A percentile compares a stretch with the other conserved stretches of the same genome.
phyloP scores from a whole-genome alignment of 257 asterid genomes.

The Solanum ossicruentum region DNA sequence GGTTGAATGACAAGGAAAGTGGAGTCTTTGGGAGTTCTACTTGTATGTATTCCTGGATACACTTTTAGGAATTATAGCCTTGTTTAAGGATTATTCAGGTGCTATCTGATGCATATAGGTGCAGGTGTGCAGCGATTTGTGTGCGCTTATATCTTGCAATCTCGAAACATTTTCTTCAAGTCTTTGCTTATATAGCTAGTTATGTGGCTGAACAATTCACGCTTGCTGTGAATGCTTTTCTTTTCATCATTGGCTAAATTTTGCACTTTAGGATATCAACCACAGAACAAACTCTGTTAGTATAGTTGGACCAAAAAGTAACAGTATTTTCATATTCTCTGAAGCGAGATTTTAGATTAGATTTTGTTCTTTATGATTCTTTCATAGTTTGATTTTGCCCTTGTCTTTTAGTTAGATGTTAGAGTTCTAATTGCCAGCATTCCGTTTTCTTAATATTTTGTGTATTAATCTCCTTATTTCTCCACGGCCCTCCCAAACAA shows the following conservation, averaged over 20 bases:
- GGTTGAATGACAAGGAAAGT: neutral
- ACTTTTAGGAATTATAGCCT: neutral
- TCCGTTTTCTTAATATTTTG: neutral
- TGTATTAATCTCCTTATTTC: neutral
- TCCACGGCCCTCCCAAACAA: neutral
- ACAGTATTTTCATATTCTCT: neutral
- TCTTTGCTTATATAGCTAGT: neutral
- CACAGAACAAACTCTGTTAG: neutral
- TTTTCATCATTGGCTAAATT: neutral
- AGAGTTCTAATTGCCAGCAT: neutral
- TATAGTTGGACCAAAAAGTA: neutral
- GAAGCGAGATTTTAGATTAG: neutral
- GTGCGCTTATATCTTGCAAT: neutral
- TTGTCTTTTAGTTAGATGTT: neutral
- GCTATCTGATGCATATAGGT: neutral
- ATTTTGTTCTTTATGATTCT: neutral
- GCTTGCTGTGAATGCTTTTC: neutral
- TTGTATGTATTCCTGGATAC: neutral
- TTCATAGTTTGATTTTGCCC: neutral
- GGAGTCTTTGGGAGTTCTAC: neutral
- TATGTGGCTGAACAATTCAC: neutral
- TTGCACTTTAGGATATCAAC: neutral
- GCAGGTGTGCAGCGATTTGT: neutral
- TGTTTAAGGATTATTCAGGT: neutral
- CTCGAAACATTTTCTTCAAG: neutral